Evolutionary conservation across 2,329 filamentous ascomycete species (phyloP).

Genomic region (Penicillium sp.): DNA sequence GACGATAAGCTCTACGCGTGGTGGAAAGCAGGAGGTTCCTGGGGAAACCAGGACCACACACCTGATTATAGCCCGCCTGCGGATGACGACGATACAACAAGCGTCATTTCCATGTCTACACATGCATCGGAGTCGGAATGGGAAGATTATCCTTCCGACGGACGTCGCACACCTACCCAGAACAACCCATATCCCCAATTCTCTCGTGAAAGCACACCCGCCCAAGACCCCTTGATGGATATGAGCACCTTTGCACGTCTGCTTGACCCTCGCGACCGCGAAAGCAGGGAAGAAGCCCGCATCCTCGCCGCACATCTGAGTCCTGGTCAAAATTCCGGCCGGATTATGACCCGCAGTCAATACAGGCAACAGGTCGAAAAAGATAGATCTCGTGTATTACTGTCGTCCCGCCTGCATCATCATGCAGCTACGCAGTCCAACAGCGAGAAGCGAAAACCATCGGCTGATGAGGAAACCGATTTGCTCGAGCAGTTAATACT

Average conservation of each 20-base stretch:
- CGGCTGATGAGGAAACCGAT: conserved; percentile 57
- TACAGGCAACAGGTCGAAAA: conserved; percentile 69
- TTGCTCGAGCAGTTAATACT: conserved; percentile 63
- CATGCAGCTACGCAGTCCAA: conserved; percentile 12
- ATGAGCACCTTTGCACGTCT: conserved; percentile 73
- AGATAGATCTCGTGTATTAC: conserved; percentile 70
- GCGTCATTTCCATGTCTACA: conserved; percentile 69
- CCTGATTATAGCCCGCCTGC: conserved; percentile 69
- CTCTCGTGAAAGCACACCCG: conserved; percentile 52
- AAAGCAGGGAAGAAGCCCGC: conserved; percentile 78
- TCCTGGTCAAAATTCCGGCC: conserved; percentile 50
- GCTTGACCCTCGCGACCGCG: conserved; percentile 74
- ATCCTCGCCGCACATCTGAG: conserved; percentile 78
- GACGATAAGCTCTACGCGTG: conserved; percentile 77
- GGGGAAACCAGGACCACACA: conserved; percentile 78
- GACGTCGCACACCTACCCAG: conserved; percentile 73
- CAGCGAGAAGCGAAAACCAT: conserved; percentile 36
- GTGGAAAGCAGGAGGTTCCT: conserved; percentile 82
- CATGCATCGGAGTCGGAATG: conserved; percentile 53
- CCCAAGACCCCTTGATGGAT: conserved; percentile 64
- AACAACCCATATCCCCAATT: conserved; percentile 54
- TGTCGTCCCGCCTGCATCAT: conserved; percentile 47
- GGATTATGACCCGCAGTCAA: conserved; percentile 76
- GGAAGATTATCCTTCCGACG: conserved; percentile 51
- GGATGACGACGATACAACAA: conserved; percentile 72